Percentiles rank a stretch among this genome's conserved stretches.
Evolutionary conservation across 768 basidiomycete genomes (phyloP).

Genomic region (Amanita fuliginea): DNA sequence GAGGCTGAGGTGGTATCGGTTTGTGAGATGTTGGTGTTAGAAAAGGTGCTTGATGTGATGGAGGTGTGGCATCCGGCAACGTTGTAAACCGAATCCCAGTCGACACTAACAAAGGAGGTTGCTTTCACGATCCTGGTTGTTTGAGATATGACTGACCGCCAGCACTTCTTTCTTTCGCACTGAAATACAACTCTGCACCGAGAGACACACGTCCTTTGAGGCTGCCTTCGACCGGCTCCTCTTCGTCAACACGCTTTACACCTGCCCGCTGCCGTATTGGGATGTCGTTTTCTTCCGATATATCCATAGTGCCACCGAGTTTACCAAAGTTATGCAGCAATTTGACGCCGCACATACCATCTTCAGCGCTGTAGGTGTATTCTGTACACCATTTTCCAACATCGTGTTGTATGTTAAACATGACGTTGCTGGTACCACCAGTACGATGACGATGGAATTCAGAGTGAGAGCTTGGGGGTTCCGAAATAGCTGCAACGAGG

Average conservation of each 20-base stretch:
- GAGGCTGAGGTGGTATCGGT: slow-evolving; percentile 56
- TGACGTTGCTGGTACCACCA: slow-evolving; percentile 51
- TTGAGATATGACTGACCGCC: slow-evolving; percentile 51
- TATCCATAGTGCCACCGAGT: slow-evolving; percentile 29
- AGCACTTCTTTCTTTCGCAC: slow-evolving; percentile 84
- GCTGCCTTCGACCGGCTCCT: slow-evolving; percentile 87
- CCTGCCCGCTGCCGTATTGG: slow-evolving; percentile 16
- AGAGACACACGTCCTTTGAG: slow-evolving; percentile 84
- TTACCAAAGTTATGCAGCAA: slow-evolving; percentile 89
- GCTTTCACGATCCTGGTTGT: background rate
- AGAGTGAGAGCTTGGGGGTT: slow-evolving; percentile 42
- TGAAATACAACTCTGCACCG: slow-evolving; percentile 90
- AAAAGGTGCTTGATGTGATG: slow-evolving; percentile 43
- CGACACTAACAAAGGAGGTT: slow-evolving; percentile 47
- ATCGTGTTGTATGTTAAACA: slow-evolving; percentile 87
- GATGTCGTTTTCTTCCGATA: slow-evolving; percentile 23
- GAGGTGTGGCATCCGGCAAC: slow-evolving; percentile 65
- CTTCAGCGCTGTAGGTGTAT: slow-evolving; percentile 90
- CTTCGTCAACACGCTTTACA: slow-evolving; percentile 84
- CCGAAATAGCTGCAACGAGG: slow-evolving; percentile 79
- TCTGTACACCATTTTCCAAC: slow-evolving; percentile 89
- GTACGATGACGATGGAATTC: slow-evolving; percentile 29
- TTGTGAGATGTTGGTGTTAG: slow-evolving; percentile 27
- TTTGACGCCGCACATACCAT: slow-evolving; percentile 85
- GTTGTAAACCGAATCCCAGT: slow-evolving; percentile 94